Evolutionary conservation across 805 yeast genomes (phyloP), one percentile per base, ranked within the genome.

Genomic region (Candida vaughaniae): DNA sequence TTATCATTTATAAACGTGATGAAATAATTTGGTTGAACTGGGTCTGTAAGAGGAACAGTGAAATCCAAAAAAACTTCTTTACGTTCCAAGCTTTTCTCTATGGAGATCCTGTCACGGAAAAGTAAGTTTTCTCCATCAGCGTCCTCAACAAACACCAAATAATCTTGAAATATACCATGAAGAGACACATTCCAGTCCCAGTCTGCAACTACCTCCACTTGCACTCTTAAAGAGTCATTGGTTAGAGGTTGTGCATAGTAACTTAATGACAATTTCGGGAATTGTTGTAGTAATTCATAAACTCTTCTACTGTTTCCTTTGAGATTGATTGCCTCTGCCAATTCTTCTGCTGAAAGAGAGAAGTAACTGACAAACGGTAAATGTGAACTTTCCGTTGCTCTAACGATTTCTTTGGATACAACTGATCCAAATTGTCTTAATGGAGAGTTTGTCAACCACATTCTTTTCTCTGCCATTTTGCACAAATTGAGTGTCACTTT

Each of bases 381-480:
- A 46, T 80, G 80, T 0, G 95, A 83, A 15, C 80, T 74, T 57
- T 93, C 99, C 0, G 88, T 77, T 29, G 81, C 80, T 39, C 71
- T 71, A 6, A 93, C 73, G 3, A 90, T 72, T 38, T 83, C 93
- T 0, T 46, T 39, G 0, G 96, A 93, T 22, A 83, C 85, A n/a
- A 60, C 54, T 0, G 76, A 70, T 3, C 64, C 68, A 53, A 86
- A 88, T 53, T 93, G 98, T 41, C 96, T 69, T 38, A 93, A 75
- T 0, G 98, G 96, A 0, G 95, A 78, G 44, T 78, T 82, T 0
- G 91, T 78, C 9, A 78, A 54, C 99, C 99, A 95, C 64, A 86
- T 71, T 34, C 95, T 64, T 38, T 66, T 73, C 36, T 85, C 95
- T 16, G 89, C 83, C 78, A 85, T 80, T 46, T 86, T 85, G 55